A percentile compares a stretch with the other conserved stretches of the same genome.
Evolutionary conservation across 768 basidiomycete species (phyloP).

Genomic region (Lepiota brunneoincarnata): DNA sequence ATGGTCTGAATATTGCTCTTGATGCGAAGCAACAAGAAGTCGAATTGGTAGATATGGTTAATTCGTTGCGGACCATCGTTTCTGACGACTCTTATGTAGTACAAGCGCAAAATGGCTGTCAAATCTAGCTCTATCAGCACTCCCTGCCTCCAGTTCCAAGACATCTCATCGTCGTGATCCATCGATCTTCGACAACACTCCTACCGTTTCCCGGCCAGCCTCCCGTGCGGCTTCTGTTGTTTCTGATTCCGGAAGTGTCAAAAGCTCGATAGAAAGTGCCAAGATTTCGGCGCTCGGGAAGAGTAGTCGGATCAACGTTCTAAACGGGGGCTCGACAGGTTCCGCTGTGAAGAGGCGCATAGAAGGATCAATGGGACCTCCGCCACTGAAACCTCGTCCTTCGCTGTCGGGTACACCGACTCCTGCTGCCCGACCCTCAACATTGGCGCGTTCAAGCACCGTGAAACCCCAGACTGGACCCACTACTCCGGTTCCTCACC

Average conservation of each 20-base stretch:
- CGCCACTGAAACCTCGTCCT: constrained; percentile 30
- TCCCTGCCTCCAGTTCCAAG: constrained; percentile 39
- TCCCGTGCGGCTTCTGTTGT: constrained; percentile 55
- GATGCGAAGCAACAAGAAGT: constrained; percentile 95
- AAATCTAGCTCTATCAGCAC: constrained; percentile 51
- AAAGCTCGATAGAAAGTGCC: constrained; percentile 34
- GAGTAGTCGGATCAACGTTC: constrained; percentile 43
- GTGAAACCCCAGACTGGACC: constrained; percentile 26
- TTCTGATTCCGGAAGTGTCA: constrained; percentile 44
- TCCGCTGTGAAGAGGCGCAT: constrained; percentile 21
- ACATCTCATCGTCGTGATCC: constrained; percentile 50
- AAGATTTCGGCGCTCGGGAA: constrained; percentile 40
- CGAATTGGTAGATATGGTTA: constrained; percentile 61
- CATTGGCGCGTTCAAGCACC: constrained; percentile 34
- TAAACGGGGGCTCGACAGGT: constrained; percentile 21
- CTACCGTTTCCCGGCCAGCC: constrained; percentile 48
- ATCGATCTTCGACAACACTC: constrained; percentile 51
- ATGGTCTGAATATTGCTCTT: constrained; percentile 86
- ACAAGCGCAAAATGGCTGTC: constrained; percentile 61
- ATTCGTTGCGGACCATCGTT: constrained; percentile 3
- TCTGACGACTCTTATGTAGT: constrained; percentile 29
- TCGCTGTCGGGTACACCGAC: constrained; percentile 38
- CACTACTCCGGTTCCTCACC: constrained; percentile 27
- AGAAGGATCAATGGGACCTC: constrained; percentile 51
- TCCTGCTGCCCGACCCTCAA: constrained; percentile 30